phyloP scores from a whole-genome alignment of 2,329 filamentous ascomycete genomes.

The Exophiala bonariae region DNA sequence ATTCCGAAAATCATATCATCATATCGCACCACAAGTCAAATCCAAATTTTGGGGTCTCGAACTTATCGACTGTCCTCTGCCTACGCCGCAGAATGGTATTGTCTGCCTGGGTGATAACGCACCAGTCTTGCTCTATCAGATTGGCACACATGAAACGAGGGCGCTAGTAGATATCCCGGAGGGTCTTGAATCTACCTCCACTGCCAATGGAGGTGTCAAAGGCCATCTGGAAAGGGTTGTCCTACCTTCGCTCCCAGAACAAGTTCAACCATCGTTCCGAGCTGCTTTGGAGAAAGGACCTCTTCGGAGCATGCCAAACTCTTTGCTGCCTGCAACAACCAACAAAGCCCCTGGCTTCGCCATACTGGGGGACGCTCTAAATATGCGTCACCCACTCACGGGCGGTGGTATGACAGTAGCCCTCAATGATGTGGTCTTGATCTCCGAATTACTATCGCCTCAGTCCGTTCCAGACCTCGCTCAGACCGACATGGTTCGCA shows the following conservation, averaged over 20 bases:
- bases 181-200: constrained; percentile 69
- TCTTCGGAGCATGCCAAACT: constrained; percentile 93
- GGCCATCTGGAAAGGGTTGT: constrained; percentile 79
- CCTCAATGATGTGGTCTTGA: constrained; percentile 83
- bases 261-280: constrained; percentile 71
- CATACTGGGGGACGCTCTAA: constrained; percentile 89
- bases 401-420: constrained; percentile 98
- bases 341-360: constrained; percentile 72
- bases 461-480: constrained; percentile 66
- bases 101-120: constrained; percentile 77
- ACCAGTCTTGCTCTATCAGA: constrained; percentile 92
- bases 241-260: constrained; percentile 71
- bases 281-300: constrained; percentile 75
- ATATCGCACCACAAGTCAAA: constrained; percentile 66
- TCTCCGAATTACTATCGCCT: constrained; percentile 73
- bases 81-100: constrained; percentile 74
- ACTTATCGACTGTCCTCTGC: constrained; percentile 81
- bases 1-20: constrained; percentile 79
- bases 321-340: constrained; percentile 79
- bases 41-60: constrained; percentile 94
- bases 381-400: constrained; percentile 98
- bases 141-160: constrained; percentile 90
- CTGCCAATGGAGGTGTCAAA: constrained; percentile 77
- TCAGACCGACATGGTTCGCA: constrained; percentile 65
- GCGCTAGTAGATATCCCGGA: constrained; percentile 85